Conservation (phyloP, 1,284 basidiomycete species). For the Apiotrichum veenhuisii region DNA sequence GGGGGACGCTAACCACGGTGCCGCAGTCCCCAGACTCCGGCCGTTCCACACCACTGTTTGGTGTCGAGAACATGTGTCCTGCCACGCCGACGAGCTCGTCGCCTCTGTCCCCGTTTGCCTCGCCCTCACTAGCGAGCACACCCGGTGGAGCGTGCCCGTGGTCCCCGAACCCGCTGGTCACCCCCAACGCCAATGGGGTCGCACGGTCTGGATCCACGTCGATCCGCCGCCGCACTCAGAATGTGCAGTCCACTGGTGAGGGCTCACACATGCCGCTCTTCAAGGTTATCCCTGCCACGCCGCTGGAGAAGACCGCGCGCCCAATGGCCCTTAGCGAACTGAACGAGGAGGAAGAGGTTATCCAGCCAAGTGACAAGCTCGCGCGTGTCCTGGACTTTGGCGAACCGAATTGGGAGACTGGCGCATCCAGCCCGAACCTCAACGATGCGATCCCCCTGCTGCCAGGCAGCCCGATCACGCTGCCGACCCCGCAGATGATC, state of each 20-base stretch:
- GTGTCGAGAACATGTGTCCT: not conserved
- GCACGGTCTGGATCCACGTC: not conserved
- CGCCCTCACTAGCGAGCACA: constrained; percentile 3
- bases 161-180: not conserved
- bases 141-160: not conserved
- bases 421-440: not conserved
- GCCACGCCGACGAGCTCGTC: not conserved
- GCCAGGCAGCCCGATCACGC: not conserved
- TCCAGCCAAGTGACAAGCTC: not conserved
- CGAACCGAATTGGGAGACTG: not conserved
- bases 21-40: not conserved
- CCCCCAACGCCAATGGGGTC: not conserved
- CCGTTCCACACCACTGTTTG: not conserved
- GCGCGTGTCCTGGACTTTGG: constrained; percentile 2
- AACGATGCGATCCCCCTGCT: not conserved
- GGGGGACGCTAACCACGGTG: not conserved
- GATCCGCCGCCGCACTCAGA: not conserved
- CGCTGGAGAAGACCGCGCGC: constrained; percentile 23
- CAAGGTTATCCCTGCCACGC: constrained; percentile 48
- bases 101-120: not conserved
- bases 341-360: constrained; percentile 17
- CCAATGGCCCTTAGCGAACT: constrained; percentile 24
- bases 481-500: not conserved
- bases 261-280: constrained; percentile 30
- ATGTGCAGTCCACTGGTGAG: not conserved